These are phyloP conservation scores for Takakia lepidozioides DNA, from an alignment of 225 moss, liverwort and hornwort genomes.

Conservation along the genomic window DNA sequence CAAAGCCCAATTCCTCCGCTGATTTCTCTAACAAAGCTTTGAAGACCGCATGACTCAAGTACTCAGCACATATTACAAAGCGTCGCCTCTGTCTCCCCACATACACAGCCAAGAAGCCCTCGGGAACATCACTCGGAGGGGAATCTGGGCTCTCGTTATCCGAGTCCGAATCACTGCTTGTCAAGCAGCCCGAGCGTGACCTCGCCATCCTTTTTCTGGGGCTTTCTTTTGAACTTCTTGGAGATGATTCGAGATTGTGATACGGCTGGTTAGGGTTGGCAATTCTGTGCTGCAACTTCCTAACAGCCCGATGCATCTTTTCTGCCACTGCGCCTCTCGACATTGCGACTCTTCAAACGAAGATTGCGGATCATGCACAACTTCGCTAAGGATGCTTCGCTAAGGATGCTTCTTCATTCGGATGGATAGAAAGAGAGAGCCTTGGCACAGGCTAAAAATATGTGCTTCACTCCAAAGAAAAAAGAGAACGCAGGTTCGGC, in stretches of 20 bases:
- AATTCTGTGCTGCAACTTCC: constrained; percentile 37
- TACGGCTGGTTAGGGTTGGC: constrained; percentile 33
- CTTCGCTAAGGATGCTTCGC: no score
- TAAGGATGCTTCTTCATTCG: no score
- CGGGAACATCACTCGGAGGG: constrained; percentile 57
- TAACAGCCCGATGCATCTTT: constrained; percentile 52
- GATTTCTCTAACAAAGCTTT: constrained; percentile 70
- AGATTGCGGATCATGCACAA: no score
- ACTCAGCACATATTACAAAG: constrained; percentile 73
- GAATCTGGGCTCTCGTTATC: constrained; percentile 11
- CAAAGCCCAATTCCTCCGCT: constrained; percentile 73
- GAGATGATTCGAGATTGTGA: constrained; percentile 14
- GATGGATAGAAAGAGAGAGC: no score
- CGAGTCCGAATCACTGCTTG: constrained; percentile 3
- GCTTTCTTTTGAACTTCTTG: constrained; percentile 3
- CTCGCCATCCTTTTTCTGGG: neutral
- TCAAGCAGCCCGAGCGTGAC: neutral
- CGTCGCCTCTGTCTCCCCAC: constrained; percentile 65
- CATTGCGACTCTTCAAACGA: no score
- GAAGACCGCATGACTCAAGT: constrained; percentile 62
- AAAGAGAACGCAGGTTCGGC: no score
- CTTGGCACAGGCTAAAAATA: no score
- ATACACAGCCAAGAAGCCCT: constrained; percentile 77
- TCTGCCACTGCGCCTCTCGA: no score
- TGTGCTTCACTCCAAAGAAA: no score